A percentile compares a stretch with the other conserved stretches of the same genome.
Evolutionary conservation across 345 rosid species (phyloP).

Genomic region (Populus deltoides): DNA sequence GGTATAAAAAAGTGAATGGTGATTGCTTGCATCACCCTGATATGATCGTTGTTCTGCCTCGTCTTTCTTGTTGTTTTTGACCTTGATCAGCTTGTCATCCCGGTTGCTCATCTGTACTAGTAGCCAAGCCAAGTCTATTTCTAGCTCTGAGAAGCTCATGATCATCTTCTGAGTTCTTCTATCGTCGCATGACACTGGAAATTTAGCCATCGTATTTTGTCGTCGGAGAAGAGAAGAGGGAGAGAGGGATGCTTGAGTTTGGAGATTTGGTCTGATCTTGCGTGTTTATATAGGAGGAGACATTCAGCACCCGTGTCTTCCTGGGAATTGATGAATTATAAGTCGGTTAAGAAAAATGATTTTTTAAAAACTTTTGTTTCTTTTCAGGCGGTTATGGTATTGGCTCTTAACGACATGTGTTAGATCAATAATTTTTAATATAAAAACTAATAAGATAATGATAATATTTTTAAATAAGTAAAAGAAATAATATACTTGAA

Average conservation of each 20-base stretch:
- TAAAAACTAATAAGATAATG: no score
- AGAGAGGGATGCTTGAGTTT: neutral
- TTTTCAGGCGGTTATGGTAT: no score
- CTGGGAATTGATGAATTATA: neutral
- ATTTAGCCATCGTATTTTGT: neutral
- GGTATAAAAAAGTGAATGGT: neutral
- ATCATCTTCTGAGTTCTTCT: neutral
- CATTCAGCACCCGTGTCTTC: neutral
- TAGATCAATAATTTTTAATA: no score
- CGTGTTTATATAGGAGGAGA: neutral
- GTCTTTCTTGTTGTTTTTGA: neutral
- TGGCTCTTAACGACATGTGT: no score
- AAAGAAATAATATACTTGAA: no score
- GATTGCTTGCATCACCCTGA: neutral
- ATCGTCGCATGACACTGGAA: neutral
- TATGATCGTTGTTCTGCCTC: neutral
- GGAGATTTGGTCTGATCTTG: neutral
- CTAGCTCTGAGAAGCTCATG: neutral
- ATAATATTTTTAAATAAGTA: no score
- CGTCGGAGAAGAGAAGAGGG: neutral
- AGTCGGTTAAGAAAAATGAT: neutral
- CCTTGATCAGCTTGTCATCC: neutral
- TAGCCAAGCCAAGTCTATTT: neutral
- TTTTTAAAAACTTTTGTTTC: no score
- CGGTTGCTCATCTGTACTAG: neutral